phyloP scores from a whole-genome alignment of 169 alveolate species.

The Plasmodium adleri region DNA sequence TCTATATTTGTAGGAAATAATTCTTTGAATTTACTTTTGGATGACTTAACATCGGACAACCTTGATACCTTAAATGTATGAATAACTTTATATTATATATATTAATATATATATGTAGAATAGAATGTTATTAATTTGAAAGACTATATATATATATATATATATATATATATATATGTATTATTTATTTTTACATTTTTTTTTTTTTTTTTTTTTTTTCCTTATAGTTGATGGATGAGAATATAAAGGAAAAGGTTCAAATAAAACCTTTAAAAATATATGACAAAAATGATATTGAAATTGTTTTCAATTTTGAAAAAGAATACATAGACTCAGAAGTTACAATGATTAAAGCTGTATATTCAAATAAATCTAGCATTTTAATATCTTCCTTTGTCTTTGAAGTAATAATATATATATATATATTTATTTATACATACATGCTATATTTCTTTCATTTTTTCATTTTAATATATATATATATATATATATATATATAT shows the following conservation, averaged over 20 bases:
- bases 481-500: slow-evolving; percentile 1
- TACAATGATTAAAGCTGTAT: slow-evolving; percentile 36
- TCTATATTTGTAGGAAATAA: slow-evolving; percentile 15
- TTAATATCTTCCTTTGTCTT: slow-evolving; percentile 58
- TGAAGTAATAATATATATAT: slow-evolving; percentile 17
- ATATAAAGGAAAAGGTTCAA: slow-evolving; percentile 4
- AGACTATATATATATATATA: not conserved
- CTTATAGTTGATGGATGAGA: slow-evolving; percentile 25
- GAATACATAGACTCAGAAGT: slow-evolving; percentile 60
- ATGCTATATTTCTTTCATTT: not conserved
- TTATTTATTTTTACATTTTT: not conserved
- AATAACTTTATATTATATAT: not conserved
- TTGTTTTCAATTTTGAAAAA: slow-evolving; percentile 56
- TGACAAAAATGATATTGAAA: slow-evolving; percentile 62
- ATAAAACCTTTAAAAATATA: slow-evolving; percentile 64
- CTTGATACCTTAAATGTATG: slow-evolving; percentile 38
- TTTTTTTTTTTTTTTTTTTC: not conserved
- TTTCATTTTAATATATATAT: not conserved
- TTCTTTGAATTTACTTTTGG: slow-evolving; percentile 46
- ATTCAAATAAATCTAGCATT: slow-evolving; percentile 46
- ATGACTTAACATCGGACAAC: slow-evolving; percentile 13
- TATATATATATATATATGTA: not conserved
- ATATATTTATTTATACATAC: not conserved
- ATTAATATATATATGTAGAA: not conserved
- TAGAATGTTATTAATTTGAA: not conserved